Evolutionary conservation across 2,329 filamentous ascomycete genomes (phyloP).

Genomic region (Penicillium corylophilum): DNA sequence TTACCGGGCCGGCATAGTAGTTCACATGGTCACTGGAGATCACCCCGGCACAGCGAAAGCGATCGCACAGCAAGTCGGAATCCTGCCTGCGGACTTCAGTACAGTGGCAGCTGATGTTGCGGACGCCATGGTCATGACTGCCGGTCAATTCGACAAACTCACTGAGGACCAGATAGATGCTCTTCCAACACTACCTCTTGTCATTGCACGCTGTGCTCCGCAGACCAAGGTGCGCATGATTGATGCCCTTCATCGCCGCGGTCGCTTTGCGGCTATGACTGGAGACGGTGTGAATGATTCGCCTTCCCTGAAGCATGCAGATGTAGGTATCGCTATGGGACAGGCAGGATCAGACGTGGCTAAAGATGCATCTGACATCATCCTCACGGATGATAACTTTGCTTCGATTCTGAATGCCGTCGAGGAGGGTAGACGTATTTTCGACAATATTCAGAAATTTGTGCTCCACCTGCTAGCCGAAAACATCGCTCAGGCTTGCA

Average conservation of each 20-base stretch:
- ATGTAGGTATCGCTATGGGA: conserved; percentile 84
- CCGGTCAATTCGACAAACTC: conserved; percentile 72
- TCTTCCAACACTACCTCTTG: conserved; percentile 53
- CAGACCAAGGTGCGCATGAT: conserved; percentile 79
- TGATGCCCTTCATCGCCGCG: conserved; percentile 54
- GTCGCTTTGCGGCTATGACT: conserved; percentile 77
- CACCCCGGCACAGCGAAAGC: conserved; percentile 73
- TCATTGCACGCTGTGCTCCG: conserved; percentile 57
- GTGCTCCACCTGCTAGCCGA: conserved; percentile 72
- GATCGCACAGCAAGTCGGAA: conserved; percentile 73
- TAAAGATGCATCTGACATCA: conserved; percentile 63
- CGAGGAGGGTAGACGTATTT: conserved; percentile 76
- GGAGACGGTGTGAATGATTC: conserved; percentile 85
- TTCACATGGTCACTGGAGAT: conserved; percentile 80
- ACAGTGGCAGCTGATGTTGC: conserved; percentile 58
- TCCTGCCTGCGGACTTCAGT: conserved; percentile 62
- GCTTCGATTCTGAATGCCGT: conserved; percentile 78
- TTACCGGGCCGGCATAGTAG: conserved; percentile 67
- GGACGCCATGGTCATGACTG: conserved; percentile 66
- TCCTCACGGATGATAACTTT: conserved; percentile 77
- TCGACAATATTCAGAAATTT: conserved; percentile 84
- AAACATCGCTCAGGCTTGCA: conserved; percentile 78
- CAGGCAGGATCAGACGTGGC: conserved; percentile 74
- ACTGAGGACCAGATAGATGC: conserved; percentile 67
- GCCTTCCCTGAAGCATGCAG: conserved; percentile 72